A percentile compares a stretch with the other conserved stretches of the same genome.
Evolutionary conservation across 352 stramenopile genomes (phyloP).

Genomic region (Saprolegnia parasitica): DNA sequence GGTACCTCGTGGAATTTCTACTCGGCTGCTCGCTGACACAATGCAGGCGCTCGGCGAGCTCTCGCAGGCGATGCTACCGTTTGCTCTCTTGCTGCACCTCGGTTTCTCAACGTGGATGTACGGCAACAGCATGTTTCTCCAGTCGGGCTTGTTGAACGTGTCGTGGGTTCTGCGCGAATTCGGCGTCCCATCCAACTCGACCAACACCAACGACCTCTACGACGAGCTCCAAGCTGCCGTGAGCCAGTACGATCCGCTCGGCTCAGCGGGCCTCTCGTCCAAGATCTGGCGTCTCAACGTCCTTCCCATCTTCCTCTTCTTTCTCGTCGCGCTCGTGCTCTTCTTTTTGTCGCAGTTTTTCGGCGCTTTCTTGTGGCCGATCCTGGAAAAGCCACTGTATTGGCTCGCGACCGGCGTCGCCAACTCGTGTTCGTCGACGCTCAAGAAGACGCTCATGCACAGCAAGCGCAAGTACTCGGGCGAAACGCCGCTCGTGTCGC

Average conservation of each 20-base stretch:
- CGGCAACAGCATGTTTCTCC: constrained; percentile 67
- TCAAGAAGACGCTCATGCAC: constrained; percentile 42
- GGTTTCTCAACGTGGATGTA: constrained; percentile 85
- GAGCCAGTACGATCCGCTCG: constrained; percentile 46
- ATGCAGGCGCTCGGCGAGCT: constrained; percentile 49
- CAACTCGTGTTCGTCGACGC: constrained; percentile 47
- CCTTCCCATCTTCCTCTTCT: constrained; percentile 69
- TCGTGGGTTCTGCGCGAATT: constrained; percentile 42
- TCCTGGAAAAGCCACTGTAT: constrained; percentile 39
- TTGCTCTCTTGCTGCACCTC: constrained; percentile 67
- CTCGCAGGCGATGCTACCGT: constrained; percentile 52
- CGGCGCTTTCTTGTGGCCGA: constrained; percentile 46
- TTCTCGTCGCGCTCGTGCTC: constrained; percentile 40
- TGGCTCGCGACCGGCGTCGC: constrained; percentile 53
- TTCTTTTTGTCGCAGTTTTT: constrained; percentile 61
- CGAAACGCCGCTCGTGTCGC: constrained; percentile 38
- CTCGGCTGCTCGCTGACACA: not conserved
- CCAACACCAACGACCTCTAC: constrained; percentile 43
- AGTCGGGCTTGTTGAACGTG: constrained; percentile 51
- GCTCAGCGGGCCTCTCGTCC: constrained; percentile 56
- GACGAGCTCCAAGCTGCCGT: constrained; percentile 43
- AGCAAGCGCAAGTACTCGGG: constrained; percentile 8
- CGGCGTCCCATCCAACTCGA: constrained; percentile 33
- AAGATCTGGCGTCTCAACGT: constrained; percentile 71
- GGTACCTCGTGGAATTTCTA: constrained; percentile 19